Evolutionary conservation across 2,329 filamentous ascomycete genomes (phyloP).

Genomic region (Pestalotiopsis sp.): DNA sequence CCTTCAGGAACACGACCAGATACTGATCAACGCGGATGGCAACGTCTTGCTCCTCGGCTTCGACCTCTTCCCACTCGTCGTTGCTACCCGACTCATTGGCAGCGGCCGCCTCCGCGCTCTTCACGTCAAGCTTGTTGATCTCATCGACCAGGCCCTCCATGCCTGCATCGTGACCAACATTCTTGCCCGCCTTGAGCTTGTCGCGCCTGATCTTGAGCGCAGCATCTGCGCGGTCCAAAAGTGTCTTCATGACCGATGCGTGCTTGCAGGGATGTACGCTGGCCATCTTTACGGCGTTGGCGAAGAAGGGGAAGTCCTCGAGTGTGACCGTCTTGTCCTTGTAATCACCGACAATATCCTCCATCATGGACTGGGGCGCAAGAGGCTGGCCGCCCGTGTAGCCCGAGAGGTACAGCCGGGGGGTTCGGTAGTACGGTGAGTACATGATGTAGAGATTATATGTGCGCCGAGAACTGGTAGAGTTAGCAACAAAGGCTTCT

Average conservation of each 20-base stretch:
- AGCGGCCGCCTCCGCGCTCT: conserved; percentile 51
- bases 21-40: conserved; percentile 89
- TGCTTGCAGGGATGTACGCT: conserved; percentile 97
- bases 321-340: conserved; percentile 98
- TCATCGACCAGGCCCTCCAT: conserved; percentile 88
- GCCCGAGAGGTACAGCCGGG: conserved; percentile 91
- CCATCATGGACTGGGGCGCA: conserved; percentile 86
- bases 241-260: conserved; percentile 95
- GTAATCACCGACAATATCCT: conserved; percentile 94
- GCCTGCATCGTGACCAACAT: conserved; percentile 53
- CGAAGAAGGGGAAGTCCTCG: conserved; percentile 95
- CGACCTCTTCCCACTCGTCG: conserved; percentile 69
- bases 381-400: conserved; percentile 84
- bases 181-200: conserved; percentile 69
- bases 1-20: conserved; percentile 84
- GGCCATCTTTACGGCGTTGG: conserved; percentile 90
- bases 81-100: conserved; percentile 44
- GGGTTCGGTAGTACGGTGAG: conserved; percentile 93
- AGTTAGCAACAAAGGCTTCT: conserved; percentile 12
- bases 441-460: conserved; percentile 99
- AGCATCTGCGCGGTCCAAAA: conserved; percentile 92
- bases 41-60: conserved; percentile 70
- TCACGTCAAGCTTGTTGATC: conserved; percentile 65
- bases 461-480: conserved; percentile 76
- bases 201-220: conserved; percentile 86